Conservation (phyloP, 129 eudicot genomes). For the Centella asiatica region DNA sequence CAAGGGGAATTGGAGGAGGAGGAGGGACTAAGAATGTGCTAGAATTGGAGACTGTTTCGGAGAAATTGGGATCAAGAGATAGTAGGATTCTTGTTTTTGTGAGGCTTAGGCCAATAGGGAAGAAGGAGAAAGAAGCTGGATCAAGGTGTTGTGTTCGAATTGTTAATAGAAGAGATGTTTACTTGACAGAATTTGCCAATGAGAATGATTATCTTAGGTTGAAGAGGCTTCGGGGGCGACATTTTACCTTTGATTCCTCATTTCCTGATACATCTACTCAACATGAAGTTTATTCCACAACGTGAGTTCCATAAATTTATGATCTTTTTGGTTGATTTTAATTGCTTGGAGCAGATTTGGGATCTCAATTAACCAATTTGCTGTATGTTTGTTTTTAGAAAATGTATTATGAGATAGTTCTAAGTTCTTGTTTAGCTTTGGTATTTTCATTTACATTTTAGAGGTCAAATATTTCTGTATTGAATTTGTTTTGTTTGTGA, state of each 20-base stretch:
- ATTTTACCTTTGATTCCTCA: constrained; percentile 75
- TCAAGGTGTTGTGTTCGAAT: constrained; percentile 66
- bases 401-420: too few relatives aligned
- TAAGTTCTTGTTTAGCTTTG: neutral
- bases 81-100: constrained; percentile 75
- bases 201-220: constrained; percentile 76
- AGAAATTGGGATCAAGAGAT: constrained; percentile 19
- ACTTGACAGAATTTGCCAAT: constrained; percentile 63
- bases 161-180: constrained; percentile 75
- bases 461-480: neutral
- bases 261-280: constrained; percentile 75
- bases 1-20: constrained; percentile 14
- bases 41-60: constrained; percentile 27
- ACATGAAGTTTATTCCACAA: constrained; percentile 61
- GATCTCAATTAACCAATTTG: neutral
- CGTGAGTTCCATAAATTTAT: constrained; percentile 41
- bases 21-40: constrained; percentile 20
- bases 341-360: constrained; percentile 3
- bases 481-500: neutral
- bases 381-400: too few relatives aligned
- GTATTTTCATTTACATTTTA: neutral
- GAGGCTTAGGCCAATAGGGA: constrained; percentile 68
- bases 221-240: constrained; percentile 74
- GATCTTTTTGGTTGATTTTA: neutral
- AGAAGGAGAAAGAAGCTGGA: constrained; percentile 70